Evolutionary conservation across 2,329 filamentous ascomycete species (phyloP).

Genomic region (Aspergillus glaucus): DNA sequence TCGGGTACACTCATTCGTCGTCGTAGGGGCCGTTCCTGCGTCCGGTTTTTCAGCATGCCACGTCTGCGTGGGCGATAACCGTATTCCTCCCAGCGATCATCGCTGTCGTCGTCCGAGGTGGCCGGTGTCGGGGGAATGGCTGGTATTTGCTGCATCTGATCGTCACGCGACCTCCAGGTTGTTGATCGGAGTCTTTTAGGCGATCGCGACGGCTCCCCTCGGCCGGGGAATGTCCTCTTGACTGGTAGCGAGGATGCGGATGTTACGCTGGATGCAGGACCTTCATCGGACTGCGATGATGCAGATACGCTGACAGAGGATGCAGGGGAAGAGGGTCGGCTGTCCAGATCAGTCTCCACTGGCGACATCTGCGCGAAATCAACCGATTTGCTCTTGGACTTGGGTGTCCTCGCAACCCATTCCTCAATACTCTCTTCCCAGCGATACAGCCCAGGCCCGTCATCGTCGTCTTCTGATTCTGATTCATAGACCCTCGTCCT

Average conservation of each 20-base stretch:
- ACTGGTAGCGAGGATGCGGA: constrained; percentile 10
- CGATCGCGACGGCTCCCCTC: constrained; percentile 9
- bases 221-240: not conserved
- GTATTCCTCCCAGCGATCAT: constrained; percentile 2
- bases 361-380: not conserved
- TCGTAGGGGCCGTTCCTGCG: not conserved
- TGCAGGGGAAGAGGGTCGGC: not conserved
- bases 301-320: constrained; percentile 8
- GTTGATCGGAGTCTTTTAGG: constrained; percentile 18
- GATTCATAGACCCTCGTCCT: not conserved
- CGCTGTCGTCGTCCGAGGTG: not conserved
- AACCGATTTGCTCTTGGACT: constrained; percentile 12
- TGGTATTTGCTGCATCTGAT: constrained; percentile 1
- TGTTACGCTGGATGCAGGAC: constrained; percentile 21
- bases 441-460: constrained; percentile 31
- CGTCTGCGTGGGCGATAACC: too few relatives aligned
- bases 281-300: constrained; percentile 11
- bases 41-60: too few relatives aligned
- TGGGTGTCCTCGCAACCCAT: constrained; percentile 49
- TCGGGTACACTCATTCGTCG: constrained; percentile 9
- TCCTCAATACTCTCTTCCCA: constrained; percentile 55
- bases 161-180: constrained; percentile 7
- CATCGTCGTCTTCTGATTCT: constrained; percentile 1
- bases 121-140: too few relatives aligned
- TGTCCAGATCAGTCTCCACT: not conserved